phyloP scores from a whole-genome alignment of 164 flowering plant genomes.

The Dillenia turbinata region DNA sequence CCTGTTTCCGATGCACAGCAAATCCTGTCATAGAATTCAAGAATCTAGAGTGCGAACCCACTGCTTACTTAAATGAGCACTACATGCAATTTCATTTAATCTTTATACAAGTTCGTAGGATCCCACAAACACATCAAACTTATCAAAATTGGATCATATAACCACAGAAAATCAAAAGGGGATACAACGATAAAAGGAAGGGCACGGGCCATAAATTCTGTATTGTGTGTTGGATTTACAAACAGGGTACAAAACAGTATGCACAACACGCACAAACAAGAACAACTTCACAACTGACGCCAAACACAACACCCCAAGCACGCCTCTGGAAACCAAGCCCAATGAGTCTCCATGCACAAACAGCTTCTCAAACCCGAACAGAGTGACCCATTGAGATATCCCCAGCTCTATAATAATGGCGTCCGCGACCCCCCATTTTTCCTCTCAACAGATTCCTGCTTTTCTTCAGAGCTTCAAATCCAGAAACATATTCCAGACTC shows the following conservation, averaged over 20 bases:
- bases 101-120: too few species aligned
- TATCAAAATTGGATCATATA: too few species aligned
- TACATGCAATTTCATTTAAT: too few species aligned
- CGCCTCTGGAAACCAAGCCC: slow-evolving; percentile 8
- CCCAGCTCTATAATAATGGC: slow-evolving; percentile 16
- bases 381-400: background rate
- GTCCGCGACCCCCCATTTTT: slow-evolving; percentile 17
- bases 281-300: slow-evolving; percentile 14
- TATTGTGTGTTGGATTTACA: too few species aligned
- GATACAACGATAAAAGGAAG: too few species aligned
- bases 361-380: slow-evolving; percentile 14
- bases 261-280: slow-evolving; percentile 27
- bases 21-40: too few species aligned
- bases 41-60: too few species aligned
- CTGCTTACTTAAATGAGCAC: too few species aligned
- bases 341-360: slow-evolving; percentile 21
- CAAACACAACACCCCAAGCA: slow-evolving; percentile 18
- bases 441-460: slow-evolving; percentile 32
- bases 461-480: slow-evolving; percentile 34
- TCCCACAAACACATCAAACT: too few species aligned
- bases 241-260: slow-evolving; percentile 32
- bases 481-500: slow-evolving; percentile 31
- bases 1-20: too few species aligned
- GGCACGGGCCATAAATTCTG: too few species aligned
- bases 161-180: too few species aligned